Base-by-base conservation (phyloP, 441 rosid genomes). In the Breynia disticha region DNA sequence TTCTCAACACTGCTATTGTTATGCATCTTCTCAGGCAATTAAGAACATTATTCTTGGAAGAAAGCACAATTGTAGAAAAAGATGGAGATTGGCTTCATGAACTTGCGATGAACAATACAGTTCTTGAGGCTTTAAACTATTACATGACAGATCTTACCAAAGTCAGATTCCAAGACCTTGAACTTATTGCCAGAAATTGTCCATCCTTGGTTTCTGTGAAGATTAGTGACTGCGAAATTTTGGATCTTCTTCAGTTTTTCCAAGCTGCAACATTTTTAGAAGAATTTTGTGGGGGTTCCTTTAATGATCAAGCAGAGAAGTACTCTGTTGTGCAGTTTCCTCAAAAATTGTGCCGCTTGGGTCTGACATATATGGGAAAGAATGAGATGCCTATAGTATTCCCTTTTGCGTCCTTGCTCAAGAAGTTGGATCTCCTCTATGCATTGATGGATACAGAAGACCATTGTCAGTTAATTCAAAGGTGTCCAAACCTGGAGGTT, bases 31-130 rank as follows among this genome's bases (percentile, higher is more conserved):
- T n/a, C 85, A 91, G 98, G 79, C 82, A 72, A 55, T 60, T 93
- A 65, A 79, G 60, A 64, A 84, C 90, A 19, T 77, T 93, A 59
- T 77, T 79, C 60, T 60, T 93, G 81, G 98, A 93, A 65, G 98
- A 86, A 72, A 86, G 91, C 68, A 28, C 69, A 46, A 81, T 86
- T 60, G 0, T 1, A 41, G 93, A 86, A 74, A 81, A 47, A 10
- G 97, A 88, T 59, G 95, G 95, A 44, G 57, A 61, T 0, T 93
- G 98, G 98, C 84, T 93, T 44, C 93, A 84, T 17, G 93, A 82
- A 70, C 87, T 88, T 66, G 96, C 98, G 13, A 0, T 55, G 51
- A 70, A 82, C 65, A 93, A 84, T 72, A 67, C 72, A 0, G 86
- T 76, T 60, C 90, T 93, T 2, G 95, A 93, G 76, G 72, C 76